phyloP scores from a whole-genome alignment of 2,329 filamentous ascomycete species.

The Ascochyta koolunga region DNA sequence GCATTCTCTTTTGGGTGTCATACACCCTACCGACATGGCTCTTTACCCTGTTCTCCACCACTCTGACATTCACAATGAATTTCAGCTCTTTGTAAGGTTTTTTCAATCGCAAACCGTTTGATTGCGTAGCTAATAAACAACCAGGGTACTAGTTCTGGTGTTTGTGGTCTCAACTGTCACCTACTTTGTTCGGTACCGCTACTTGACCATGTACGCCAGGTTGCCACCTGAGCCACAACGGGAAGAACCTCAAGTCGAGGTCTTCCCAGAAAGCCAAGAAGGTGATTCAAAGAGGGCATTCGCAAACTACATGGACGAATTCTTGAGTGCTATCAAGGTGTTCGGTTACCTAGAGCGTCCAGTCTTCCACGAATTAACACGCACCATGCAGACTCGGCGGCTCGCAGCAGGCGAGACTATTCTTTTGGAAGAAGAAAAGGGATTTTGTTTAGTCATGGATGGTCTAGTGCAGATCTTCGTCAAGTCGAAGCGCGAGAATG shows the following conservation, averaged over 20 bases:
- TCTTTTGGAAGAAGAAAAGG: conserved; percentile 94
- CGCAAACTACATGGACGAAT: conserved; percentile 97
- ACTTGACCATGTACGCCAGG: conserved; percentile 95
- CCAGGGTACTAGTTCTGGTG: conserved; percentile 67
- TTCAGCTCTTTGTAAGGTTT: conserved; percentile 83
- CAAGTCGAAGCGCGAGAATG: conserved; percentile 71
- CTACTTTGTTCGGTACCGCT: conserved; percentile 94
- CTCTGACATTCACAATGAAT: conserved; percentile 97
- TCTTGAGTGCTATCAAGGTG: conserved; percentile 97
- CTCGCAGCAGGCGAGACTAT: conserved; percentile 95
- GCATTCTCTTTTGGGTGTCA: conserved; percentile 75
- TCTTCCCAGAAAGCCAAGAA: conserved; percentile 93
- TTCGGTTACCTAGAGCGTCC: conserved; percentile 96
- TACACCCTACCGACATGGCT: conserved; percentile 89
- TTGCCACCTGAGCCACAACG: conserved; percentile 92
- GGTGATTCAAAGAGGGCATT: conserved; percentile 88
- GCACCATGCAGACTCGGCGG: conserved; percentile 98
- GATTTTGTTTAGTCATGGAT: conserved; percentile 96
- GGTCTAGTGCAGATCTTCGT: conserved; percentile 97
- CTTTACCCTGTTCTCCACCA: conserved; percentile 89
- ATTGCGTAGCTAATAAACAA: conserved; percentile 31
- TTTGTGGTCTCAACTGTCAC: conserved; percentile 82
- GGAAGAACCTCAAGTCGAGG: conserved; percentile 92
- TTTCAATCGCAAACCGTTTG: not conserved
- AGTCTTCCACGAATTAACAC: conserved; percentile 95